phyloP scores from a whole-genome alignment of 108 stramenopile genomes.

The Nitzschia sp. region DNA sequence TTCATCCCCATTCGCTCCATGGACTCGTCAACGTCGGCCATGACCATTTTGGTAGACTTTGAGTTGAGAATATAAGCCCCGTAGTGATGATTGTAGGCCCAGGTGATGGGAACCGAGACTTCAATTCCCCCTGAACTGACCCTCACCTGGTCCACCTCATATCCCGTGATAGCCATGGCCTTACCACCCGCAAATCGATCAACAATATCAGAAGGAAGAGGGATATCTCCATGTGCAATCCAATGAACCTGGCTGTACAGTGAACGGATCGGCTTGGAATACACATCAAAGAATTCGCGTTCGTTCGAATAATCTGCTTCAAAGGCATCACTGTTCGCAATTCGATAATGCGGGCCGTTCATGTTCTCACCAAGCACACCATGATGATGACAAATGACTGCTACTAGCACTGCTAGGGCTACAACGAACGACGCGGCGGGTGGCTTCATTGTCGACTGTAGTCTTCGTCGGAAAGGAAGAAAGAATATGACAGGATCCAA shows the following conservation, averaged over 20 bases:
- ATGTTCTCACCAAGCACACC: not conserved
- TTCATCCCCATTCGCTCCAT: not conserved
- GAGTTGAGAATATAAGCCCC: conserved; percentile 15
- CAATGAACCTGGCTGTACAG: conserved; percentile 41
- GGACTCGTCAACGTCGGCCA: not conserved
- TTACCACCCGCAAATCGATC: conserved; percentile 33
- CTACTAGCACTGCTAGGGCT: too few species aligned
- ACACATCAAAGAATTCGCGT: conserved; percentile 42
- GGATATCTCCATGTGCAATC: conserved; percentile 31
- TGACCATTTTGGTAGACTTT: not conserved
- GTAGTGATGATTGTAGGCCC: conserved; percentile 59
- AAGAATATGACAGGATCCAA: too few species aligned
- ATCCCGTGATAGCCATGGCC: conserved; percentile 43
- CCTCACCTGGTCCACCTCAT: conserved; percentile 49
- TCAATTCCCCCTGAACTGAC: conserved; percentile 20
- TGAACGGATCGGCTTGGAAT: conserved; percentile 27
- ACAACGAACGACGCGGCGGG: too few species aligned
- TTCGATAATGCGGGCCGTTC: not conserved
- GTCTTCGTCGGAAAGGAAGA: too few species aligned
- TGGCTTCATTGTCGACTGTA: too few species aligned
- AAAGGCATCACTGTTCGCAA: conserved; percentile 13
- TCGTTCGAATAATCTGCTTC: conserved; percentile 13
- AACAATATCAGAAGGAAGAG: conserved; percentile 34
- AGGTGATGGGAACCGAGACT: conserved; percentile 46
- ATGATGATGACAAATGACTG: too few species aligned